Percentiles rank a stretch among this genome's conserved stretches.
phyloP scores from a whole-genome alignment of 176 grass and related monocot genomes.

The Panicum miliaceum region DNA sequence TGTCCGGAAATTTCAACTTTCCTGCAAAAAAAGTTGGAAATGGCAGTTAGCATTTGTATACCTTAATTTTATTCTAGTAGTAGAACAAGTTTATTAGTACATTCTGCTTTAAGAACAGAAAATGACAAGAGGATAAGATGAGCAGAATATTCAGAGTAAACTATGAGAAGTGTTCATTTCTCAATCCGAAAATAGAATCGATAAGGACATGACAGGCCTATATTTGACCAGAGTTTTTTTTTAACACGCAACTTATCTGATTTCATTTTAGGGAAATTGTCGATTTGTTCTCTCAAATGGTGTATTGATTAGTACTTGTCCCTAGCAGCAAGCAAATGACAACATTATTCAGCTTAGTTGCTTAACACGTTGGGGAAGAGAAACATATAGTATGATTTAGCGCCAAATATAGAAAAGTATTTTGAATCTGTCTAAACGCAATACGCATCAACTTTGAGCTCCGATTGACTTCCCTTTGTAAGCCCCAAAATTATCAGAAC shows the following conservation, averaged over 20 bases:
- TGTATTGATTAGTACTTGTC: slow-evolving; percentile 15
- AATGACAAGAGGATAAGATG: background rate
- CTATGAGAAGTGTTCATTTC: background rate
- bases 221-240: background rate
- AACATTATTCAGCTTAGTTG: slow-evolving; percentile 3
- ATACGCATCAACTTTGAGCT: background rate
- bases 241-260: slow-evolving; percentile 24
- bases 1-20: slow-evolving; percentile 55
- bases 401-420: background rate
- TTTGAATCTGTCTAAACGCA: background rate
- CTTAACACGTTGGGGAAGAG: slow-evolving; percentile 5
- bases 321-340: slow-evolving; percentile 36
- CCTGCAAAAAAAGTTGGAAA: slow-evolving; percentile 45
- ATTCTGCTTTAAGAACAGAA: background rate
- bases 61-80: background rate
- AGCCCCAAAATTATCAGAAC: background rate
- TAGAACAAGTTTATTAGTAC: background rate
- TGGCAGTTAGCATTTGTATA: background rate
- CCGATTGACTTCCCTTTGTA: background rate
- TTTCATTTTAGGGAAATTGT: background rate
- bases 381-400: background rate
- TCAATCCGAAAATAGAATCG: background rate
- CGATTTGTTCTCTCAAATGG: background rate
- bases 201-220: background rate
- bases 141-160: background rate